Conservation (phyloP, 345 rosid genomes). For the Cardamine resedifolia region DNA sequence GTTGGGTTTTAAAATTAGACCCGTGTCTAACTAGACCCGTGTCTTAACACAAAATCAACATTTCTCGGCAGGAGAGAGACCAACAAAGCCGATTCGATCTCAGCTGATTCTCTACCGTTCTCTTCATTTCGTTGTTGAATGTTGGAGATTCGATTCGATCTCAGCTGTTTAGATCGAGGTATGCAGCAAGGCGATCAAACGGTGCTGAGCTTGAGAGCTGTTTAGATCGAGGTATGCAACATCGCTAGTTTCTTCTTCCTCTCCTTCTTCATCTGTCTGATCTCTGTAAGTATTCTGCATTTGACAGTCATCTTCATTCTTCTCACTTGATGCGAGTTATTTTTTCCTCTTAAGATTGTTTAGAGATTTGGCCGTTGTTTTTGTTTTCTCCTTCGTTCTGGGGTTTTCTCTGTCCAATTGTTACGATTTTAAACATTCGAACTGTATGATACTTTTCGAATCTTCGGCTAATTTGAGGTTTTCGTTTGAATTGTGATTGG, state of each 20-base stretch:
- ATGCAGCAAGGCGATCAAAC: conserved; percentile 97
- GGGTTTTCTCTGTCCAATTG: background rate
- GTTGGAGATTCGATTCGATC: conserved; percentile 20
- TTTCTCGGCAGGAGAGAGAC: too few relatives aligned
- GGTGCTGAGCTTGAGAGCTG: conserved; percentile 99
- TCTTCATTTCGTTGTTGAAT: background rate
- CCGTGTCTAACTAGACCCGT: too few relatives aligned
- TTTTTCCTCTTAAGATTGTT: background rate
- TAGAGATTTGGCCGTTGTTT: background rate
- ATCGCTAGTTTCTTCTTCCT: background rate
- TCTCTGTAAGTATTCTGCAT: conserved; percentile 27
- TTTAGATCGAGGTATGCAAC: conserved; percentile 96
- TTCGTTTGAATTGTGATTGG: conserved; percentile 4
- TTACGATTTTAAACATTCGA: too few relatives aligned
- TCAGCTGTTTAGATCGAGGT: conserved; percentile 48
- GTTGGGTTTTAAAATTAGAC: too few relatives aligned
- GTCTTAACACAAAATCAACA: too few relatives aligned
- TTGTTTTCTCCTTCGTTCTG: background rate
- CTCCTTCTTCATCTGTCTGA: background rate
- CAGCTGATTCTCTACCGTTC: conserved; percentile 13
- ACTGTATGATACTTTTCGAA: background rate
- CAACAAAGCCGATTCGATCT: too few relatives aligned
- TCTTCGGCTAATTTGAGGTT: conserved; percentile 1
- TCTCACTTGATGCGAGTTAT: background rate
- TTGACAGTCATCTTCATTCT: background rate